Evolutionary conservation across 1,139 yeast species (phyloP), one percentile per base, ranked within the genome.

Genomic region (Debaryomyces fabryi): DNA sequence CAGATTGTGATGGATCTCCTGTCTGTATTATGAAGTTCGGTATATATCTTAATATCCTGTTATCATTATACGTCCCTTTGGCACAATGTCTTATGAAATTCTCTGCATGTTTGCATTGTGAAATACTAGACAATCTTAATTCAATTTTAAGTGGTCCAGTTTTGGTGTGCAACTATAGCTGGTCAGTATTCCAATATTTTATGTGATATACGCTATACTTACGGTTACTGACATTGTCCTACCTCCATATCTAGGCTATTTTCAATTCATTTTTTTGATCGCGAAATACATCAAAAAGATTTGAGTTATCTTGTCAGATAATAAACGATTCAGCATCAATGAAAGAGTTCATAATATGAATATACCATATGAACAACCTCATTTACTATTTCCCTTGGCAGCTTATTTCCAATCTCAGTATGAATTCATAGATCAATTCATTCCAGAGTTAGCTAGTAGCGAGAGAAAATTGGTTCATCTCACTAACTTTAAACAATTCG

Each of bases 1-100:
- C 81, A 0, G 76, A 70, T 29, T 77, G 77, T 2, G 79, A 68
- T 0, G 81, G 77, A 54, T 79, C 82, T 1, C 83, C 83, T 54
- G 76, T 71, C 50, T 79, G 83, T 2, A 73, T 69, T 53, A 78
- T 76, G 56, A 78, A 77, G 0, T 53, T 69, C 33, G 76, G 73
- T 40, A 78, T 69, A 48, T 68, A 71, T 44, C 82, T 60, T 50
- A 77, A 69, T 9, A 79, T 65, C 45, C 64, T 65, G 15, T 76
- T 70, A 18, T 64, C 57, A 46, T 67, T 57, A 55, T 78, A 79
- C 2, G 74, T 64, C 3, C 81, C 82, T 30, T 59, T 58, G 1
- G 81, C 84, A 53, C 81, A 74, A 52, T 73, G 80, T 3, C 79
- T 79, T 7, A 79, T 59, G 36, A 55, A 55, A 52, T 63, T 64